These are phyloP conservation scores for Herpetomonas tarakana DNA, from an alignment of 208 protist genomes.

Conservation along the genomic window DNA sequence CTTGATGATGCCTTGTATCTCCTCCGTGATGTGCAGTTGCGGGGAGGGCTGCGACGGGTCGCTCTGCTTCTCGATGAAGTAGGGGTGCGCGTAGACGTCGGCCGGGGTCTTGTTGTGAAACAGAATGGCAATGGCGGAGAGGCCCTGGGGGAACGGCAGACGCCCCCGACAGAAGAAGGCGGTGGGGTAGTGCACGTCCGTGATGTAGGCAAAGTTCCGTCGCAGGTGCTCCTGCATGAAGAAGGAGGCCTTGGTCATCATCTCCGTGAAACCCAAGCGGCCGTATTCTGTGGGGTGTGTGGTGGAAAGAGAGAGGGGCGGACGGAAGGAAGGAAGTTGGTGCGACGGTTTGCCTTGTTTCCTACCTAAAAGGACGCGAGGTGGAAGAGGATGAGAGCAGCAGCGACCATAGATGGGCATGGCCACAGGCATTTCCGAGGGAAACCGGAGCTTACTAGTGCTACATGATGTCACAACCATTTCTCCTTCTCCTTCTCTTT, in stretches of 20 bases:
- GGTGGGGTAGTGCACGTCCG: conserved; percentile 45
- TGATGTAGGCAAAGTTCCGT: conserved; percentile 56
- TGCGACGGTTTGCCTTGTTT: too few relatives aligned
- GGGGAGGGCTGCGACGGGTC: conserved; percentile 77
- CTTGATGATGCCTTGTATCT: conserved; percentile 80
- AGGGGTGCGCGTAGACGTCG: conserved; percentile 80
- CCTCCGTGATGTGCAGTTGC: conserved; percentile 84
- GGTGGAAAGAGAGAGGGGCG: neutral
- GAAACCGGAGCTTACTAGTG: too few relatives aligned
- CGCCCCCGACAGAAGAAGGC: conserved; percentile 67
- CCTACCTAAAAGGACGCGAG: too few relatives aligned
- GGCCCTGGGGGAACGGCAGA: conserved; percentile 67
- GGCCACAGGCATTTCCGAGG: too few relatives aligned
- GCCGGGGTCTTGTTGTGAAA: conserved; percentile 59
- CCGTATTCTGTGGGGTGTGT: neutral
- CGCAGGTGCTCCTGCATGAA: conserved; percentile 85
- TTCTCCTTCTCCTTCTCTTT: too few relatives aligned
- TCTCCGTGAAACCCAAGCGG: conserved; percentile 15
- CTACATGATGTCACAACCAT: too few relatives aligned
- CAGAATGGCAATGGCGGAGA: conserved; percentile 47
- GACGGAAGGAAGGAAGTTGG: too few relatives aligned
- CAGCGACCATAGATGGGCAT: too few relatives aligned
- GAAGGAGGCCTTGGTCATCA: conserved; percentile 82
- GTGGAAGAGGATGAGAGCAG: too few relatives aligned
- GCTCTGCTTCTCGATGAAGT: conserved; percentile 88